Conservation (phyloP, 2,329 filamentous ascomycete species). For the Colletotrichum godetiae region DNA sequence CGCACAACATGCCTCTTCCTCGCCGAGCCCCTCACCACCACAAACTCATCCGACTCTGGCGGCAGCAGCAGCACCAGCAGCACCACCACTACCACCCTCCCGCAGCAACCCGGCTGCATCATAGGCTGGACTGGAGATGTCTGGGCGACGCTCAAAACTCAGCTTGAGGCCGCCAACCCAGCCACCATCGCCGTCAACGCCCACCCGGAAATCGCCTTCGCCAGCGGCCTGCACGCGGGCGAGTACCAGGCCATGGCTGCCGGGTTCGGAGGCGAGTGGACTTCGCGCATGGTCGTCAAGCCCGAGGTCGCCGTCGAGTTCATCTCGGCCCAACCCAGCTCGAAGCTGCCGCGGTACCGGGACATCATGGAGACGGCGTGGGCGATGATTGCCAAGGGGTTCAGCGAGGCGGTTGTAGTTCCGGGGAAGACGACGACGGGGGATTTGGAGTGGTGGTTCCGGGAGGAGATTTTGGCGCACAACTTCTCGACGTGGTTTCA, state of each 20-base stretch:
- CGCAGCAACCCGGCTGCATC: slow-evolving; percentile 41
- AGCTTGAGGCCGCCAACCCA: slow-evolving; percentile 51
- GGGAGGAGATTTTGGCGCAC: slow-evolving; percentile 58
- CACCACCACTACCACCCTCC: slow-evolving; percentile 53
- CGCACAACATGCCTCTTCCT: slow-evolving; percentile 63
- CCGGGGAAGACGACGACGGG: slow-evolving; percentile 56
- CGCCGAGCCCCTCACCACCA: slow-evolving; percentile 42
- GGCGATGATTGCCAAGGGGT: slow-evolving; percentile 59
- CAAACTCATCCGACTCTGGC: slow-evolving; percentile 25
- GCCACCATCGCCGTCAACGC: slow-evolving; percentile 56
- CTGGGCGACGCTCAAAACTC: slow-evolving; percentile 51
- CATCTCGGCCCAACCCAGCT: slow-evolving; percentile 55
- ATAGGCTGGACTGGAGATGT: slow-evolving; percentile 42
- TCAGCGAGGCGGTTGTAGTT: slow-evolving; percentile 54
- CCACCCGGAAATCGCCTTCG: slow-evolving; percentile 57
- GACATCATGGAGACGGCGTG: slow-evolving; percentile 62
- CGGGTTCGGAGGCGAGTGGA: slow-evolving; percentile 53
- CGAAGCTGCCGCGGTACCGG: slow-evolving; percentile 54
- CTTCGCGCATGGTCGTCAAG: slow-evolving; percentile 51
- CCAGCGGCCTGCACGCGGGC: slow-evolving; percentile 59
- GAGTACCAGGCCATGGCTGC: slow-evolving; percentile 50
- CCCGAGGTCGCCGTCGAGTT: slow-evolving; percentile 59
- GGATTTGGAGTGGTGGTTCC: slow-evolving; percentile 64
- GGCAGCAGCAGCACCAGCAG: too few relatives aligned
- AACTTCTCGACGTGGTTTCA: slow-evolving; percentile 67